Conservation (phyloP, 164 flowering plant species). For the Tinospora cordifolia region DNA sequence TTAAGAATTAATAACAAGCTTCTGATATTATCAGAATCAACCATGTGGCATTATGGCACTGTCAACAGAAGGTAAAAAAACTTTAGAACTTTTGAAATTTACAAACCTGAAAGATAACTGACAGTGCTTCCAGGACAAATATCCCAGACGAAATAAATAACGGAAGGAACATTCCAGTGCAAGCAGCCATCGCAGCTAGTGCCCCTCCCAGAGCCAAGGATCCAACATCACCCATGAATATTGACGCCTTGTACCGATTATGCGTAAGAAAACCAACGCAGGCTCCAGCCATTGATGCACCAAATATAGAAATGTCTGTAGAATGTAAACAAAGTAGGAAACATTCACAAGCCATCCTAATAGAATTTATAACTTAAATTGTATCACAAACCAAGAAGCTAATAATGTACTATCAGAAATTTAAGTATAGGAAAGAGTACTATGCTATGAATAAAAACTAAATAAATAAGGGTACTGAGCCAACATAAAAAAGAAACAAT, state of each 20-base stretch:
- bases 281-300: constrained; percentile 95
- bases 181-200: constrained; percentile 91
- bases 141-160: constrained; percentile 72
- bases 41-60: too few species aligned
- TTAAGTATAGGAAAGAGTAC: neutral
- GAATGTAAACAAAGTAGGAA: neutral
- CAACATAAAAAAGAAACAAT: neutral
- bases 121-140: constrained; percentile 56
- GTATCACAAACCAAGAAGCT: neutral
- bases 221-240: constrained; percentile 89
- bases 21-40: too few species aligned
- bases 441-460: neutral
- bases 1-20: too few species aligned
- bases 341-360: neutral
- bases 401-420: neutral
- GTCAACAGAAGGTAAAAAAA: neutral
- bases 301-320: constrained; percentile 76
- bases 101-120: constrained; percentile 69
- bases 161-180: constrained; percentile 94
- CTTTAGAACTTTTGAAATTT: neutral
- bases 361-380: neutral
- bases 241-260: constrained; percentile 82
- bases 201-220: constrained; percentile 87
- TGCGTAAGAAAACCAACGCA: constrained; percentile 89
- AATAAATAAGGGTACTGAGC: neutral